Percentiles rank a stretch among this genome's conserved stretches.
Evolutionary conservation across 2,329 filamentous ascomycete genomes (phyloP).

Genomic region (Aspergillus terreus): DNA sequence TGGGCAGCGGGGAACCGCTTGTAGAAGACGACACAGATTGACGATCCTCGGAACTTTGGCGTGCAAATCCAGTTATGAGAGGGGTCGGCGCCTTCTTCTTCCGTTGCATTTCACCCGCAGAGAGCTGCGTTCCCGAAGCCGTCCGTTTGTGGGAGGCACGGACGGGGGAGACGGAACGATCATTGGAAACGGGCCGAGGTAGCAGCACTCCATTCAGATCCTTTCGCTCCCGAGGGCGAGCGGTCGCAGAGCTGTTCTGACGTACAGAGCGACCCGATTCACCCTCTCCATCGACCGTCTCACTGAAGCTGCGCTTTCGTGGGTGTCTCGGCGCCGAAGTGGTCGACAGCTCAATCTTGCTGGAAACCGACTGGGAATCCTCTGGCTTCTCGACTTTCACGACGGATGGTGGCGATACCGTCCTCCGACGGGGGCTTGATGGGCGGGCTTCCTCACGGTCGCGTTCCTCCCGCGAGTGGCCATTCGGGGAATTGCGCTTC

Average conservation of each 20-base stretch:
- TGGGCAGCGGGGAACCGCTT: constrained; percentile 42
- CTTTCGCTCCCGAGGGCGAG: constrained; percentile 23
- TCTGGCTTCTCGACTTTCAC: constrained; percentile 37
- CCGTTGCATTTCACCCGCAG: constrained; percentile 16
- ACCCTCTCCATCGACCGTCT: constrained; percentile 29
- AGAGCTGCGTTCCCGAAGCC: constrained; percentile 31
- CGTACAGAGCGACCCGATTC: constrained; percentile 22
- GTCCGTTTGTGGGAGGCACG: constrained; percentile 35
- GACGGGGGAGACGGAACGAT: constrained; percentile 35
- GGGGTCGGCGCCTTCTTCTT: constrained; percentile 41
- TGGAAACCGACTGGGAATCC: constrained; percentile 23
- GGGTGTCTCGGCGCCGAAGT: constrained; percentile 16
- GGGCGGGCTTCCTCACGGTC: constrained; percentile 19
- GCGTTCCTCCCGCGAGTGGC: constrained; percentile 20
- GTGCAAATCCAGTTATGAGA: constrained; percentile 36
- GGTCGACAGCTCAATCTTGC: constrained; percentile 18
- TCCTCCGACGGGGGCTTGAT: constrained; percentile 24
- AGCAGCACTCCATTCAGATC: constrained; percentile 24
- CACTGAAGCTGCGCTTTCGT: constrained; percentile 37
- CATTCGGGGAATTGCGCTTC: constrained; percentile 30
- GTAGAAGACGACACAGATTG: constrained; percentile 43
- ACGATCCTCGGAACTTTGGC: constrained; percentile 45
- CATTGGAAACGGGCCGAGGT: constrained; percentile 27
- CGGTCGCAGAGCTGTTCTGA: constrained; percentile 15
- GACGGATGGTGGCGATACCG: constrained; percentile 28